phyloP scores from a whole-genome alignment of 345 rosid genomes.

The Lepidium africanum region DNA sequence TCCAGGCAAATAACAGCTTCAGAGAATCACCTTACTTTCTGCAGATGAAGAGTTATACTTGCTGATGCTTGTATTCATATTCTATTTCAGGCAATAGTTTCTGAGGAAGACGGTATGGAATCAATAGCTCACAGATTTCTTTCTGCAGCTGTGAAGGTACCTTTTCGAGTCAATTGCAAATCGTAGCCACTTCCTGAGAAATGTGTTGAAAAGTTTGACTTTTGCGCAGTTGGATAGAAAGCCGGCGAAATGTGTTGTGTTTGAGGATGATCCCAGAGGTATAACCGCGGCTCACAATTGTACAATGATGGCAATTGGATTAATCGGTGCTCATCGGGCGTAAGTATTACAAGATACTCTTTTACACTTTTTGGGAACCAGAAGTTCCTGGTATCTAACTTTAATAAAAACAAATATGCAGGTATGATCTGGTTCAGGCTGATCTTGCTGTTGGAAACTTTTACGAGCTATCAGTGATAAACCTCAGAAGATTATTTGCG shows the following conservation, averaged over 20 bases:
- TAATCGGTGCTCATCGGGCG: conserved; percentile 92
- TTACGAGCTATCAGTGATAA: conserved; percentile 85
- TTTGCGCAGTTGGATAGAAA: conserved; percentile 77
- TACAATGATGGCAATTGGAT: conserved; percentile 93
- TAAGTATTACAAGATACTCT: conserved; percentile 22
- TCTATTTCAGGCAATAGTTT: conserved; percentile 58
- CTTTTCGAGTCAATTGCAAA: neutral
- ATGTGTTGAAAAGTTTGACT: neutral
- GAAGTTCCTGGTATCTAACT: neutral
- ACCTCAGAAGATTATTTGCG: conserved; percentile 80
- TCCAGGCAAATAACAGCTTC: conserved; percentile 49
- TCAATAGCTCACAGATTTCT: conserved; percentile 89
- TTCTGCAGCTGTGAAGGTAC: conserved; percentile 90
- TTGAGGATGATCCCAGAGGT: conserved; percentile 90
- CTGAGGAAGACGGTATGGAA: conserved; percentile 99
- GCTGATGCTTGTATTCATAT: conserved; percentile 1
- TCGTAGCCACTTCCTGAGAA: neutral
- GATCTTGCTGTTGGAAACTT: conserved; percentile 78
- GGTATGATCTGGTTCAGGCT: conserved; percentile 92
- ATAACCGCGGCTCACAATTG: conserved; percentile 94
- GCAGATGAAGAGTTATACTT: neutral
- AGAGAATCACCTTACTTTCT: neutral
- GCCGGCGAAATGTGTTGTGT: conserved; percentile 90
- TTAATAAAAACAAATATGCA: conserved; percentile 28
- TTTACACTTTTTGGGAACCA: neutral